phyloP scores from a whole-genome alignment of 2,329 filamentous ascomycete genomes.

The Falciphora oryzae region DNA sequence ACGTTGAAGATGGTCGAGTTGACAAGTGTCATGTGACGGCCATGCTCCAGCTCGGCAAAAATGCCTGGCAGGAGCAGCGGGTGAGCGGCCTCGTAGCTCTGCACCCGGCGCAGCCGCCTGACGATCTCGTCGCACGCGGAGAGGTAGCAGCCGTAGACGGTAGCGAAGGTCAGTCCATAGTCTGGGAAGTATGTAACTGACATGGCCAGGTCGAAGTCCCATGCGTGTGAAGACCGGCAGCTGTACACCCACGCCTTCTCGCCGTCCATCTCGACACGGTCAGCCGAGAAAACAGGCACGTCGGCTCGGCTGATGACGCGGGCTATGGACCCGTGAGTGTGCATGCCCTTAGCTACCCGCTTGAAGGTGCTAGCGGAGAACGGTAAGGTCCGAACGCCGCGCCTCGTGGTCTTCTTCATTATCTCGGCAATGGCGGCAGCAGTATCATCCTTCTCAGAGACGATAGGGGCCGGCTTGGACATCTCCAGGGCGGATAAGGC shows the following conservation, averaged over 20 bases:
- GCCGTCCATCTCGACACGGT: slow-evolving; percentile 13
- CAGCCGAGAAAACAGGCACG: slow-evolving; percentile 18
- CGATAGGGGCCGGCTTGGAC: too few relatives aligned
- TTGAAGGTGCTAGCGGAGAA: slow-evolving; percentile 17
- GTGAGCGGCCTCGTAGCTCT: slow-evolving; percentile 13
- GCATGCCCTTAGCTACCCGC: slow-evolving; percentile 15
- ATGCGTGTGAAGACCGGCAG: slow-evolving; percentile 21
- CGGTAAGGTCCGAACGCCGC: slow-evolving; percentile 16
- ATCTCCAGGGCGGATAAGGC: background rate
- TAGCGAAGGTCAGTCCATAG: slow-evolving; percentile 17
- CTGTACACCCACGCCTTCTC: slow-evolving; percentile 21
- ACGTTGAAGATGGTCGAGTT: slow-evolving; percentile 18
- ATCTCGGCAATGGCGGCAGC: background rate
- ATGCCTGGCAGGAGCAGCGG: slow-evolving; percentile 25
- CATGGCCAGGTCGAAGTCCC: slow-evolving; percentile 21
- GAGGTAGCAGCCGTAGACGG: slow-evolving; percentile 20
- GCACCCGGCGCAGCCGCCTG: slow-evolving; percentile 11
- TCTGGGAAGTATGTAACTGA: slow-evolving; percentile 22
- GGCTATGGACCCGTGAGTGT: slow-evolving; percentile 19
- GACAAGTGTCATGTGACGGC: slow-evolving; percentile 18
- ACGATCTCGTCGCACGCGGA: slow-evolving; percentile 16
- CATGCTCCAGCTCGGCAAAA: slow-evolving; percentile 25
- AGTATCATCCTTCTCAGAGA: background rate
- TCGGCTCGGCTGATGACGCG: slow-evolving; percentile 20
- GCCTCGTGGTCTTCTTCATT: background rate